Conservation (phyloP, 495 filamentous ascomycete species). For the Rusavskia elegans region DNA sequence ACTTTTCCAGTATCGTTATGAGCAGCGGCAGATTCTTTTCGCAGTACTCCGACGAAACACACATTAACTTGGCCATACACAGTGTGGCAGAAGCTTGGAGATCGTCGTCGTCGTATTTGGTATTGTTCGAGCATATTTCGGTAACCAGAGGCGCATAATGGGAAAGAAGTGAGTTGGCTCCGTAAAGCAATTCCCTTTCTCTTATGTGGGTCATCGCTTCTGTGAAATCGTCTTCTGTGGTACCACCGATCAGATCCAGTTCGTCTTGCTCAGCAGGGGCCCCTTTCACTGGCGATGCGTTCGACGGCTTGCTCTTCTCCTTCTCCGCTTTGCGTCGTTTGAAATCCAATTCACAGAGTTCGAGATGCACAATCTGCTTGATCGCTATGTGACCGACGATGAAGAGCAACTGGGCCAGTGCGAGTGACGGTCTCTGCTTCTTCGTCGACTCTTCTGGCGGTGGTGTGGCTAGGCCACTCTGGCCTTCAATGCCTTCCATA, state of each 20-base stretch:
- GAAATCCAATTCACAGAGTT: slow-evolving; percentile 91
- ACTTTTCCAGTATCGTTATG: slow-evolving; percentile 94
- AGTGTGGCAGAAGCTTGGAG: slow-evolving; percentile 86
- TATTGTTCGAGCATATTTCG: slow-evolving; percentile 91
- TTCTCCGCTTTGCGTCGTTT: slow-evolving; percentile 90
- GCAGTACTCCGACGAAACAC: slow-evolving; percentile 86
- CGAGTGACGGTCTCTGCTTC: slow-evolving; percentile 48
- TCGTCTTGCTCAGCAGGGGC: slow-evolving; percentile 48
- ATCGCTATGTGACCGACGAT: slow-evolving; percentile 93
- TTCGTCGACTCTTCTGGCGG: slow-evolving; percentile 18
- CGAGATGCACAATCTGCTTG: slow-evolving; percentile 99
- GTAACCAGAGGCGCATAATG: slow-evolving; percentile 81
- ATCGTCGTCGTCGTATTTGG: slow-evolving; percentile 67
- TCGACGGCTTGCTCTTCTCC: slow-evolving; percentile 61
- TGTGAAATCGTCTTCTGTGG: slow-evolving; percentile 95
- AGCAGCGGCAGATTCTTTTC: slow-evolving; percentile 84
- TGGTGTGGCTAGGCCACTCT: slow-evolving; percentile 18
- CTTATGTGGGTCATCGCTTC: slow-evolving; percentile 91
- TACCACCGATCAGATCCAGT: slow-evolving; percentile 90
- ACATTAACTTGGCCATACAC: slow-evolving; percentile 98
- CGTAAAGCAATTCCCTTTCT: slow-evolving; percentile 85
- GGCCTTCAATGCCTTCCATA: slow-evolving; percentile 19
- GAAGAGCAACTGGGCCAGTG: slow-evolving; percentile 82
- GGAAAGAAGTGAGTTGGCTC: slow-evolving; percentile 64
- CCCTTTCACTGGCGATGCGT: slow-evolving; percentile 19